Percentiles rank a stretch among this genome's conserved stretches.
phyloP scores from a whole-genome alignment of 1,139 yeast species.

The Spathaspora jeffriesii region DNA sequence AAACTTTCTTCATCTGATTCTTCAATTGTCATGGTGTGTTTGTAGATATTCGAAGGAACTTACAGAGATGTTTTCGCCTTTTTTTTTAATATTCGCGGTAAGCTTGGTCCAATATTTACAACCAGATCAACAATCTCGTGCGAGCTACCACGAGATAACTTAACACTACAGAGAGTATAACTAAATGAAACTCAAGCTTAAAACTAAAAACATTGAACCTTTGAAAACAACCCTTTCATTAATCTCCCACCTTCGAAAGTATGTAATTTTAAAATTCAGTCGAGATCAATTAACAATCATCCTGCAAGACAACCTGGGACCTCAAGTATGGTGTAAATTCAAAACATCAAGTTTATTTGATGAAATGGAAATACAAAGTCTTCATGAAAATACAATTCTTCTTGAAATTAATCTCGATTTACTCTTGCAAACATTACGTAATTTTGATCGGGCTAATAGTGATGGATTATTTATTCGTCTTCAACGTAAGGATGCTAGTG shows the following conservation, averaged over 20 bases:
- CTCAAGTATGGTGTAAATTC: constrained; percentile 64
- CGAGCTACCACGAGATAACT: neutral
- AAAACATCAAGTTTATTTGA: constrained; percentile 46
- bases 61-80: too few relatives aligned
- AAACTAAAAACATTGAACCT: constrained; percentile 28
- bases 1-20: constrained; percentile 39
- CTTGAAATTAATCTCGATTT: constrained; percentile 60
- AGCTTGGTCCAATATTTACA: neutral
- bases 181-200: constrained; percentile 39
- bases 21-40: constrained; percentile 13
- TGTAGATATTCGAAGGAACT: neutral
- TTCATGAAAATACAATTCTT: constrained; percentile 49
- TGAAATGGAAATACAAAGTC: constrained; percentile 45
- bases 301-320: constrained; percentile 58
- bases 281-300: constrained; percentile 47
- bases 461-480: constrained; percentile 53
- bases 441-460: constrained; percentile 53
- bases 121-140: neutral
- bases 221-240: constrained; percentile 31
- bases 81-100: too few relatives aligned
- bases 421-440: constrained; percentile 51
- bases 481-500: constrained; percentile 44
- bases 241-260: constrained; percentile 29
- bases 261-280: constrained; percentile 46
- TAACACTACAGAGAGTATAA: neutral